Evolutionary conservation across 164 flowering plant genomes (phyloP).

Genomic region (Macadamia tetraphylla): DNA sequence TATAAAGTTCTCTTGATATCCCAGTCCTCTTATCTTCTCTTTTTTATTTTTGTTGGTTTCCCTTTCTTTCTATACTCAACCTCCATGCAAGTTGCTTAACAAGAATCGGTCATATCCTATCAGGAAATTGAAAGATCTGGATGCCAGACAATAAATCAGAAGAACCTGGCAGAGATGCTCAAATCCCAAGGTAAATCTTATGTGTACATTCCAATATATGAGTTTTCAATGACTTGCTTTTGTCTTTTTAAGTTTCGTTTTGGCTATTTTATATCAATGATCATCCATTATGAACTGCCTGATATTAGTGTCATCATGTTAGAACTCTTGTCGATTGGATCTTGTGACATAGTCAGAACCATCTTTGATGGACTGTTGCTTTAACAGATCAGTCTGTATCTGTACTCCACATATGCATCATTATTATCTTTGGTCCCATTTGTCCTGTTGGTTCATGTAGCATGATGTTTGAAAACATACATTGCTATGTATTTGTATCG

Average conservation of each 20-base stretch:
- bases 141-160: constrained; percentile 31
- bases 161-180: constrained; percentile 59
- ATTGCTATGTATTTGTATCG: too few relatives aligned
- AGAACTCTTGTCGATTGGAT: too few relatives aligned
- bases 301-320: too few relatives aligned
- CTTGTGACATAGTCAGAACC: too few relatives aligned
- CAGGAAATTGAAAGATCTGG: constrained; percentile 80
- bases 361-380: too few relatives aligned
- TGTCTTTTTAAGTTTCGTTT: background rate
- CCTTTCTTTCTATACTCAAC: background rate
- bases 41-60: background rate
- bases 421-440: background rate
- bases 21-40: background rate
- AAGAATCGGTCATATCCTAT: constrained; percentile 7
- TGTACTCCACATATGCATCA: too few relatives aligned
- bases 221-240: background rate
- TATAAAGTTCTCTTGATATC: background rate
- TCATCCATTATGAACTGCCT: too few relatives aligned
- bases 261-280: too few relatives aligned
- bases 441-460: background rate
- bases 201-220: background rate
- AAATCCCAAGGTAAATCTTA: constrained; percentile 60
- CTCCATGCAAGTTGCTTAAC: constrained; percentile 11
- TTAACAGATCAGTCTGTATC: too few relatives aligned
- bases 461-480: background rate